Percentiles rank a stretch among this genome's conserved stretches.
These are phyloP conservation scores for Novymonas esmeraldas DNA, from an alignment of 208 protist genomes.

Conservation along the genomic window DNA sequence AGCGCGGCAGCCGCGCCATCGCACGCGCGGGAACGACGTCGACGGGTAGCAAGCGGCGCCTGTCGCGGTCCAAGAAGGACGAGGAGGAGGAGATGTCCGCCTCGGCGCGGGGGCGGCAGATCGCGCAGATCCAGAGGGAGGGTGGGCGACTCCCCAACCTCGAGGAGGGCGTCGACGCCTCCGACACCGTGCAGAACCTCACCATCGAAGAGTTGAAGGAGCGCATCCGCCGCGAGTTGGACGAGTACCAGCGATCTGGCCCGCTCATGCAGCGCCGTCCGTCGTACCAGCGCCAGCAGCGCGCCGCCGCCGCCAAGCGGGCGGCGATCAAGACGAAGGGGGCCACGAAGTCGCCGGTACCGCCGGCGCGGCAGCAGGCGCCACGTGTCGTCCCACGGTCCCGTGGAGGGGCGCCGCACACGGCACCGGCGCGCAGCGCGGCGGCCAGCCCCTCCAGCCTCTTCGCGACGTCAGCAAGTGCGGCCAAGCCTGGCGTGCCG, in stretches of 20 bases:
- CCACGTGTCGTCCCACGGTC: too few relatives aligned
- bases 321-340: not conserved
- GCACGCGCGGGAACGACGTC: not conserved
- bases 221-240: conserved; percentile 69
- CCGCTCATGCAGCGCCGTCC: conserved; percentile 38
- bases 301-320: not conserved
- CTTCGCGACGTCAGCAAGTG: conserved; percentile 1
- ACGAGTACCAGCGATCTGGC: conserved; percentile 61
- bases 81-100: conserved; percentile 25
- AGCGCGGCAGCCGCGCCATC: not conserved
- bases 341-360: not conserved
- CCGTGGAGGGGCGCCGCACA: not conserved
- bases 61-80: not conserved
- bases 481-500: not conserved
- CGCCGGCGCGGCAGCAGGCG: not conserved
- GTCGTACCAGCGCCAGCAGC: conserved; percentile 16
- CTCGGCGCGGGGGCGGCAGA: conserved; percentile 27
- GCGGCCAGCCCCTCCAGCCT: conserved; percentile 4
- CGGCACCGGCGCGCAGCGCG: not conserved
- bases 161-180: conserved; percentile 50
- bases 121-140: conserved; percentile 27
- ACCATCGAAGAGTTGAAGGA: conserved; percentile 49
- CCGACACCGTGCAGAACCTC: conserved; percentile 45
- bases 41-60: not conserved
- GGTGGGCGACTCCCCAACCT: conserved; percentile 29